Percentiles rank a stretch among this genome's conserved stretches.
phyloP scores from a whole-genome alignment of 2,329 filamentous ascomycete species.

The Diaporthe vaccinii region DNA sequence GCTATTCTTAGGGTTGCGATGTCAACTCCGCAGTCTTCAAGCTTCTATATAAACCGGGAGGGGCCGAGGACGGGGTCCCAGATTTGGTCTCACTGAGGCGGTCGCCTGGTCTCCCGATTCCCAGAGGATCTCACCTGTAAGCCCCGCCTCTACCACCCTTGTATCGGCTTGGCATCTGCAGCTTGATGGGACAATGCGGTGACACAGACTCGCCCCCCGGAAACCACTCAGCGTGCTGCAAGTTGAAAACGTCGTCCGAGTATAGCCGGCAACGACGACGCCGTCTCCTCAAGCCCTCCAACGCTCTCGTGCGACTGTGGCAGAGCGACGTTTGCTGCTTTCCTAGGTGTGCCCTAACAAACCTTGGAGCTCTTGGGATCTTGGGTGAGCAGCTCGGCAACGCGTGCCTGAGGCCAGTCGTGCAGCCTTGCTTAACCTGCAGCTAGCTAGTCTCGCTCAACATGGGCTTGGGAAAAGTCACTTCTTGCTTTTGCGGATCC shows the following conservation, averaged over 20 bases:
- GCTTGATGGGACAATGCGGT: slow-evolving; percentile 13
- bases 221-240: slow-evolving; percentile 20
- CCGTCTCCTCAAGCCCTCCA: background rate
- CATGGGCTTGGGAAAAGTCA: slow-evolving; percentile 38
- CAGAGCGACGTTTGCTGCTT: background rate
- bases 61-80: slow-evolving; percentile 26
- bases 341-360: background rate
- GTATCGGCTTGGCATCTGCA: slow-evolving; percentile 15
- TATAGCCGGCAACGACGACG: slow-evolving; percentile 2
- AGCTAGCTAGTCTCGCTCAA: slow-evolving; percentile 38
- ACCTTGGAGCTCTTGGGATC: background rate
- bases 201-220: slow-evolving; percentile 22
- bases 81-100: slow-evolving; percentile 3
- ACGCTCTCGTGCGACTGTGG: slow-evolving; percentile 27
- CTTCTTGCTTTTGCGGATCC: slow-evolving; percentile 26
- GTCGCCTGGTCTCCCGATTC: slow-evolving; percentile 29
- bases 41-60: slow-evolving; percentile 31
- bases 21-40: background rate
- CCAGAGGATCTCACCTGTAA: slow-evolving; percentile 29
- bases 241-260: slow-evolving; percentile 16
- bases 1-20: slow-evolving; percentile 19
- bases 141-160: slow-evolving; percentile 25
- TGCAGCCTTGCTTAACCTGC: slow-evolving; percentile 38
- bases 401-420: slow-evolving; percentile 26
- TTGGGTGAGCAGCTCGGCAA: background rate